A percentile compares a stretch with the other conserved stretches of the same genome.
phyloP scores from a whole-genome alignment of 2,329 filamentous ascomycete species.

The Microascus cirrosus region DNA sequence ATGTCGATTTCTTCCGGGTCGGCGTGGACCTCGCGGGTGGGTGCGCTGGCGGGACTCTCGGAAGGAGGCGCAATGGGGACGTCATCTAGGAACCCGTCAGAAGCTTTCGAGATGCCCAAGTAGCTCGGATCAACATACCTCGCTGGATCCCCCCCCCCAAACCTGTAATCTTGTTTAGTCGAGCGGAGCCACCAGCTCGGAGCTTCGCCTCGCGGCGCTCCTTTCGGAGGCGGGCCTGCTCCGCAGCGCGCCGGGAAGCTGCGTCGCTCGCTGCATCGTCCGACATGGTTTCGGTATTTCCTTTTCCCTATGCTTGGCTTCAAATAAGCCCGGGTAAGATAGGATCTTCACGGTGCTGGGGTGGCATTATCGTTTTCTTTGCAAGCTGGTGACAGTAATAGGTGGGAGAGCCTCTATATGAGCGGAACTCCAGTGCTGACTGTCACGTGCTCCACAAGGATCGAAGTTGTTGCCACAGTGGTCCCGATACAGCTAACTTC shows the following conservation, averaged over 20 bases:
- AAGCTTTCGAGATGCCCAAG: not conserved
- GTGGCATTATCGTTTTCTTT: too few species aligned
- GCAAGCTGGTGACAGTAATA: too few species aligned
- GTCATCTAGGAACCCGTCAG: slow-evolving; percentile 11
- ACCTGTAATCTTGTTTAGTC: slow-evolving; percentile 66
- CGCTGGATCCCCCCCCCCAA: slow-evolving; percentile 1
- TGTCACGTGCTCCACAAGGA: too few species aligned
- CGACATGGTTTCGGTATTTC: not conserved
- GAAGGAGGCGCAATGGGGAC: slow-evolving; percentile 15
- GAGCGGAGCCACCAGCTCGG: slow-evolving; percentile 55
- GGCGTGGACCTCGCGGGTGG: slow-evolving; percentile 22
- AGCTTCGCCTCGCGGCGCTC: slow-evolving; percentile 74
- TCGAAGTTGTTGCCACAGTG: too few species aligned
- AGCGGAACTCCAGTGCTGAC: too few species aligned
- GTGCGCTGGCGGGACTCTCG: slow-evolving; percentile 15
- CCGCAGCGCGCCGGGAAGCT: slow-evolving; percentile 39
- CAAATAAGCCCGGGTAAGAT: not conserved
- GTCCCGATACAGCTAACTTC: too few species aligned
- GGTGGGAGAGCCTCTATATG: too few species aligned
- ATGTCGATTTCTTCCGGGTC: slow-evolving; percentile 73
- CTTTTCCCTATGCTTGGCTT: not conserved
- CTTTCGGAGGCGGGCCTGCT: slow-evolving; percentile 65
- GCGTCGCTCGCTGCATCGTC: slow-evolving; percentile 20
- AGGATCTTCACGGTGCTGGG: too few species aligned
- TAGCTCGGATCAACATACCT: not conserved